Evolutionary conservation across 1,139 yeast species (phyloP), one percentile per base, ranked within the genome.

Genomic region (Yamadazyma buinensis): DNA sequence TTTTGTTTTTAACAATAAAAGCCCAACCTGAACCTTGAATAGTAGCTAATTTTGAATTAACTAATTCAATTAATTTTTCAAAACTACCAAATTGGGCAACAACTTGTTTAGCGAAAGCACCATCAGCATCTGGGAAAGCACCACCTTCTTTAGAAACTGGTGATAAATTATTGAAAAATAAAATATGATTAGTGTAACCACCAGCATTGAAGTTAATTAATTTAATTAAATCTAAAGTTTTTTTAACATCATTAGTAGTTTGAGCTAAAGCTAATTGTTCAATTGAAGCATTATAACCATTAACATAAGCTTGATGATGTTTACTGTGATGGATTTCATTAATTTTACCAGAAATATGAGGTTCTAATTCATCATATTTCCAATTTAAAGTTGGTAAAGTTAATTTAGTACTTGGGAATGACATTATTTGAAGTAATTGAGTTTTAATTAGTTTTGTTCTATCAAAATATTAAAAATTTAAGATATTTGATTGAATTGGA

Each of bases 21-120:
- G 95, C 95, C 97, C 97, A 90, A 27, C 97, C 97, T 15, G 97
- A 86, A 52, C 97, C 97, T 67, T 90, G 97, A 52, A 90, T 76
- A 37, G 95, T 94, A 23, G 96, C 95, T 54, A 90, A 74, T 60
- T 84, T 83, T 38, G 78, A 63, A 60, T 88, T 90, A 52, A 94
- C 79, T 44, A 76, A 55, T 31, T 65, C 54, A 48, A 81, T 80
- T 64, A 90, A 72, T 45, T 75, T 76, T 49, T 88, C 96, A 43
- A 86, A 67, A 11, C 84, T 75, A 24, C 97, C 96, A 56, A 72
- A 88, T 61, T 85, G 82, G 33, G 65, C 65, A 32, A 59, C 54
- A 46, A 90, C 80, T 47, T 83, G 81, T 58, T 77, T 67, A 39
- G 74, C 80, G 34, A 90, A 67, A 11, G 73, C 70, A 12, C 81